Base-by-base conservation (phyloP, 176 grass and related monocot species). In the Raddia guianensis region DNA sequence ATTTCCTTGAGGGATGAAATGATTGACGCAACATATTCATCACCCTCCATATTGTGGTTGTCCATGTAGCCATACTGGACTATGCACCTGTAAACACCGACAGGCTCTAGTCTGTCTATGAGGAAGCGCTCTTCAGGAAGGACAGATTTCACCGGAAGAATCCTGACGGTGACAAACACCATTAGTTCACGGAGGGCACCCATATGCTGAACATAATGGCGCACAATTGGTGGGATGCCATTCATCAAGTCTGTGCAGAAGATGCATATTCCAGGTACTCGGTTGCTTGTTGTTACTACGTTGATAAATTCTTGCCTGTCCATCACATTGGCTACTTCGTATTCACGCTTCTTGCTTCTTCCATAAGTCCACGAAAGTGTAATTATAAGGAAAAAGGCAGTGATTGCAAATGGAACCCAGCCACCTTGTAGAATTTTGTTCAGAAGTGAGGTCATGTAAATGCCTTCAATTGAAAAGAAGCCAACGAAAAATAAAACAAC, bases 61-160 rank as follows among this genome's bases (percentile, higher is more conserved):
- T 96, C 93, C 90, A 89, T 96, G 77, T 96, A 96, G 12, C 90
- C 93, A 76, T 81, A 97, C 75, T 93, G 93, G 14, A 93, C 90
- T 73, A 96, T 69, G 85, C 90, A 96, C 60, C 93, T 76, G 21
- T 93, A 97, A 79, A 91, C 88, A 78, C 90, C 93, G 3, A 58
- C 52, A 11, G 83, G 83, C 16, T 87, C 93, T 72, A 97, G 55
- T 73, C 88, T 93, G 66, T 89, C 90, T 76, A 96, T 57, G 71
- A 86, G 50, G 44, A 96, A 93, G 10, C 90, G 79, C 65, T 96
- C 93, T 48, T 81, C 74, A 43, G 88, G 93, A 75, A 97, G 87
- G 70, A 97, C 83, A 0, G 83, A 88, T 66, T 46, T 76, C 43
- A 97, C 90, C 1, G 88, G 90, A 64, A 96, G 77, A 62, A 72